phyloP scores from a whole-genome alignment of 1,139 yeast genomes.

The Debaryomycetaceae sp. region DNA sequence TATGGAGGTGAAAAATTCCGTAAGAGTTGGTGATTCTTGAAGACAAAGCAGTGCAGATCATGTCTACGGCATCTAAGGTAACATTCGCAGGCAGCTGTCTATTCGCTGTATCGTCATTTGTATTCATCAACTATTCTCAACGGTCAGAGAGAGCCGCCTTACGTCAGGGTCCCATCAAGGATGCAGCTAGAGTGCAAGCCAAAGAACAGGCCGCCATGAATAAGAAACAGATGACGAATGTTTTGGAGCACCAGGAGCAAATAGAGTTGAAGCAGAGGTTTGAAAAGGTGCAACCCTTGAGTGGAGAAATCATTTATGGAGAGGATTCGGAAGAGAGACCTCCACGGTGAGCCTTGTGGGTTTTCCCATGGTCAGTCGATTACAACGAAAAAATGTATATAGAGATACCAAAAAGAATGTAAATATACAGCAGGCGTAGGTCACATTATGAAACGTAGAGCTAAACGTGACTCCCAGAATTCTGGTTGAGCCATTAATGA shows the following conservation, averaged over 20 bases:
- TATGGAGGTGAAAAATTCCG: not conserved
- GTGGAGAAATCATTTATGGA: conserved; percentile 34
- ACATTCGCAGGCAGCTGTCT: conserved; percentile 61
- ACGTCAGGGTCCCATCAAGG: conserved; percentile 78
- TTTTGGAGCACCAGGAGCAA: conserved; percentile 74
- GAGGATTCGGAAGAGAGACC: conserved; percentile 13
- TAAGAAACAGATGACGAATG: conserved; percentile 50
- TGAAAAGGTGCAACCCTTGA: conserved; percentile 64
- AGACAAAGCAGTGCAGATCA: conserved; percentile 13
- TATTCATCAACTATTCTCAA: conserved; percentile 68
- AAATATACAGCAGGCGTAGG: not conserved
- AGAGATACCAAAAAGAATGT: conserved; percentile 1
- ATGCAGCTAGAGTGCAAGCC: conserved; percentile 57
- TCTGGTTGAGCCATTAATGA: no score
- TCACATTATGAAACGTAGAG: no score
- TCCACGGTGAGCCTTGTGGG: no score
- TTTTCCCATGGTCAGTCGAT: no score
- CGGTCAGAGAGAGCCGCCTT: conserved; percentile 63
- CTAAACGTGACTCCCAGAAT: no score
- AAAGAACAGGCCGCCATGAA: conserved; percentile 30
- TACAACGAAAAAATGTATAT: conserved; percentile 1
- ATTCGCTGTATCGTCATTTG: conserved; percentile 55
- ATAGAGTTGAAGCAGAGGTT: conserved; percentile 60
- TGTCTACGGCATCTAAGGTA: conserved; percentile 72
- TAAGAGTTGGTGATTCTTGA: not conserved